Evolutionary conservation across 768 basidiomycete species (phyloP).

Genomic region (Tylopilus balloui): DNA sequence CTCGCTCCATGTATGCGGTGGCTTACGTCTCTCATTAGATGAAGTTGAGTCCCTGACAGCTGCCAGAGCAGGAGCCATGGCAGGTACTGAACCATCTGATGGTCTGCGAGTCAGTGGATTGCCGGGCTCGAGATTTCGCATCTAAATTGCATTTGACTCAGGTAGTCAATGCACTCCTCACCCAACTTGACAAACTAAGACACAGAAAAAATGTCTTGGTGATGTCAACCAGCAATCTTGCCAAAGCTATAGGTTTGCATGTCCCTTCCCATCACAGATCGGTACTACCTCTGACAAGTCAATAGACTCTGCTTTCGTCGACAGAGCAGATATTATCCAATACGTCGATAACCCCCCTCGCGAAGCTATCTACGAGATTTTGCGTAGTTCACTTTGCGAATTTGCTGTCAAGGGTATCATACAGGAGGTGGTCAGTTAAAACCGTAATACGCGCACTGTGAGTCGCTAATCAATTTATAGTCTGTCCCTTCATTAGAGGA

Average conservation of each 20-base stretch:
- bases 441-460: neutral
- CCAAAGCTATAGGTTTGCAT: slow-evolving; percentile 81
- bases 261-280: neutral
- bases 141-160: slow-evolving; percentile 30
- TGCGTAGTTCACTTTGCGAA: slow-evolving; percentile 77
- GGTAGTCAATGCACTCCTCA: slow-evolving; percentile 97
- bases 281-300: neutral
- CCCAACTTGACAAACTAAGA: slow-evolving; percentile 93
- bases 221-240: slow-evolving; percentile 94
- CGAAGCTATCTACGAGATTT: slow-evolving; percentile 91
- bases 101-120: slow-evolving; percentile 70
- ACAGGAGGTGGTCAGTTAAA: slow-evolving; percentile 48
- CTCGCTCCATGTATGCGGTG: slow-evolving; percentile 3
- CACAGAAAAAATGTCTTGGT: slow-evolving; percentile 91
- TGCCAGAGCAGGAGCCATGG: slow-evolving; percentile 90
- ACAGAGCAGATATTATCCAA: slow-evolving; percentile 95
- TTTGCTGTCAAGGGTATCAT: slow-evolving; percentile 74
- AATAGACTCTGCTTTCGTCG: slow-evolving; percentile 89
- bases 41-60: slow-evolving; percentile 96
- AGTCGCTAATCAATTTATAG: slow-evolving; percentile 34
- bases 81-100: slow-evolving; percentile 93
- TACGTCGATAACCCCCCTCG: slow-evolving; percentile 88
- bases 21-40: slow-evolving; percentile 45
- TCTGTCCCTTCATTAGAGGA: slow-evolving; percentile 58
- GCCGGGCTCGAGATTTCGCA: neutral